Percentiles rank a stretch among this genome's conserved stretches.
phyloP scores from a whole-genome alignment of 2,329 filamentous ascomycete species.

The Diaporthe sp. region DNA sequence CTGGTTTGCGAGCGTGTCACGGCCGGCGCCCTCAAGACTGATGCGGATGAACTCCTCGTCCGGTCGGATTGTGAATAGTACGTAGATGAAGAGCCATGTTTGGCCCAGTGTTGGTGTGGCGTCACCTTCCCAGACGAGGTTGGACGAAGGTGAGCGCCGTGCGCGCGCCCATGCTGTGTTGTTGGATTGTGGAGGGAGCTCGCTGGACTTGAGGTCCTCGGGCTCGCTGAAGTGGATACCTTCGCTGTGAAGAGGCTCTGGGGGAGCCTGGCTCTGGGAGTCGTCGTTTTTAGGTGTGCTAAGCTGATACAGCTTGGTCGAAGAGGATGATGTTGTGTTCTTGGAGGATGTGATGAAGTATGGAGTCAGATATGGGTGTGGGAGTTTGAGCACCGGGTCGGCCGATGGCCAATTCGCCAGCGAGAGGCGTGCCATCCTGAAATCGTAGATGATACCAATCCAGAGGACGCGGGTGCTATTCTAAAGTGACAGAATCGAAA shows the following conservation, averaged over 20 bases:
- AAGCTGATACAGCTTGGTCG: conserved; percentile 31
- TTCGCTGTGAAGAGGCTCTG: conserved; percentile 44
- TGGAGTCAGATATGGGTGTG: conserved; percentile 47
- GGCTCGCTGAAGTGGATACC: conserved; percentile 49
- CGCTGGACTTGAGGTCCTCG: conserved; percentile 47
- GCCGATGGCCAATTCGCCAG: conserved; percentile 44
- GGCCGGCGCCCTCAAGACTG: conserved; percentile 52
- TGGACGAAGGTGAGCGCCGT: conserved; percentile 63
- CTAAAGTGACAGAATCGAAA: not conserved
- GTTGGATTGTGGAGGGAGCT: conserved; percentile 58
- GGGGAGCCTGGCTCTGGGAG: conserved; percentile 35
- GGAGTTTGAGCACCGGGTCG: conserved; percentile 46
- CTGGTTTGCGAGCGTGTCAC: conserved; percentile 41
- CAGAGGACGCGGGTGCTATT: not conserved
- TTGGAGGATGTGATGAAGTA: conserved; percentile 44
- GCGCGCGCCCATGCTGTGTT: conserved; percentile 70
- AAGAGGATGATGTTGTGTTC: conserved; percentile 39
- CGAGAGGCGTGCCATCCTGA: conserved; percentile 39
- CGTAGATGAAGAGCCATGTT: conserved; percentile 66
- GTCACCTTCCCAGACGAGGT: conserved; percentile 57
- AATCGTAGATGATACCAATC: not conserved
- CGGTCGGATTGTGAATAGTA: conserved; percentile 64
- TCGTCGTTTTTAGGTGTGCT: conserved; percentile 20
- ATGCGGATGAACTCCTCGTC: conserved; percentile 63
- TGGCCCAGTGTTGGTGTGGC: conserved; percentile 61